Conservation (phyloP, 2,329 filamentous ascomycete species). For the Xylaria arbuscula region DNA sequence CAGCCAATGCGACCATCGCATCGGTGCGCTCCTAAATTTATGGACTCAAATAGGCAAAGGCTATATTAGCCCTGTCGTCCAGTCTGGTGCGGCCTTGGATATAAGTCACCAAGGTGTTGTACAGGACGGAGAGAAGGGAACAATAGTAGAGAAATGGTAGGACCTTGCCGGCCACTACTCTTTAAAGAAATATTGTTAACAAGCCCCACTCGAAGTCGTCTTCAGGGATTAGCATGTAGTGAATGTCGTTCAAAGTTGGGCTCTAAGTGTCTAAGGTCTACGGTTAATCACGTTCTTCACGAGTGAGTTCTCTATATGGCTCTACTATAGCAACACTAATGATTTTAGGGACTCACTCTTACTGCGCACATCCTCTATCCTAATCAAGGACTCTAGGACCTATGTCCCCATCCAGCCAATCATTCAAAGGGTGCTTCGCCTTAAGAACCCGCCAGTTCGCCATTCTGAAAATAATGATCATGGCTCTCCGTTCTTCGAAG, state of each 20-base stretch:
- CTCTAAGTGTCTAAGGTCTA: slow-evolving; percentile 50
- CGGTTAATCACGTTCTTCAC: slow-evolving; percentile 53
- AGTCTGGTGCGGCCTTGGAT: slow-evolving; percentile 41
- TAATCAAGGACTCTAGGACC: slow-evolving; percentile 37
- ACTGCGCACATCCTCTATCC: slow-evolving; percentile 49
- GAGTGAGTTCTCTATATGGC: slow-evolving; percentile 47
- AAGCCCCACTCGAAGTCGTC: slow-evolving; percentile 43
- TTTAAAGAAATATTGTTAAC: slow-evolving; percentile 7
- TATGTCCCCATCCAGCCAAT: slow-evolving; percentile 44
- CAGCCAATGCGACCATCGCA: slow-evolving; percentile 50
- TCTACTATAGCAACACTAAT: slow-evolving; percentile 18
- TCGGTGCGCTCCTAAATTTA: slow-evolving; percentile 50
- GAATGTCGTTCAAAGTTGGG: slow-evolving; percentile 51
- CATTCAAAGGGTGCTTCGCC: slow-evolving; percentile 51
- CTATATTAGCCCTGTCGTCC: slow-evolving; percentile 54
- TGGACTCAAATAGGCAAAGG: slow-evolving; percentile 57
- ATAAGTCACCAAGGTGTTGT: slow-evolving; percentile 43
- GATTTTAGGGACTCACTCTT: slow-evolving; percentile 52
- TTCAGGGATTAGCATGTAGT: slow-evolving; percentile 53
- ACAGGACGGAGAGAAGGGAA: slow-evolving; percentile 50
- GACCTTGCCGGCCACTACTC: neutral
- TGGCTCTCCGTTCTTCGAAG: neutral
- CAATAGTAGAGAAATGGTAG: slow-evolving; percentile 54
- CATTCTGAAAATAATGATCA: slow-evolving; percentile 8
- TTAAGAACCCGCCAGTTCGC: slow-evolving; percentile 42